Conservation (phyloP, 805 yeast genomes). For the Candida loeiensis region DNA sequence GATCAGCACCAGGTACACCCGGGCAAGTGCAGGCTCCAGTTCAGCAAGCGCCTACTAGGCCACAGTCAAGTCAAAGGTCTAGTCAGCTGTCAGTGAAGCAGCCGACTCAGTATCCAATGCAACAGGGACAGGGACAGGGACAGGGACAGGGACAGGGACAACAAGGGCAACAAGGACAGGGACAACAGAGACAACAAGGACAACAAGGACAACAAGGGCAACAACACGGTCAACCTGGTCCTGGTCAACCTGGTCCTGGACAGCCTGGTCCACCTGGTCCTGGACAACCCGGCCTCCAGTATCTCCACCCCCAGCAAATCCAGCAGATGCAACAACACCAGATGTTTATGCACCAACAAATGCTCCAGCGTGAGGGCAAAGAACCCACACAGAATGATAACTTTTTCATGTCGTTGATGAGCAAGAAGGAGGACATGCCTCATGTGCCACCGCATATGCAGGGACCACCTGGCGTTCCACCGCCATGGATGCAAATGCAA, state of each 20-base stretch:
- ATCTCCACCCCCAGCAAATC: conserved; percentile 10
- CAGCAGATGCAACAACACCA: conserved; percentile 17
- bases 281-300: background rate
- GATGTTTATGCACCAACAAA: conserved; percentile 8
- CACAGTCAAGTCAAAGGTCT: no score
- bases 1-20: no score
- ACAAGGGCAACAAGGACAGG: conserved; percentile 10
- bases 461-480: conserved; percentile 6
- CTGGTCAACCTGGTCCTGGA: background rate
- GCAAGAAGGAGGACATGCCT: conserved; percentile 24
- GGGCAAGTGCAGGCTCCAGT: no score
- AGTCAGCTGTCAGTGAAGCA: no score
- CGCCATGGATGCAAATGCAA: conserved; percentile 7
- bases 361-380: conserved; percentile 11
- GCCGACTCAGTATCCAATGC: no score
- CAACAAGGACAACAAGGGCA: conserved; percentile 4
- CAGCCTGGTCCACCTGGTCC: background rate
- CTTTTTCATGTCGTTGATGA: conserved; percentile 45
- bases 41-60: no score
- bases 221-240: conserved; percentile 11
- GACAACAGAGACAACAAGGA: conserved; percentile 15
- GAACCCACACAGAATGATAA: conserved; percentile 8
- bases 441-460: conserved; percentile 7
- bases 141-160: conserved; percentile 1
- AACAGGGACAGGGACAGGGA: conserved; percentile 8